Evolutionary conservation across 176 grass and related monocot species (phyloP), one percentile per base, ranked within the genome.

Genomic region (Zoysia japonica): DNA sequence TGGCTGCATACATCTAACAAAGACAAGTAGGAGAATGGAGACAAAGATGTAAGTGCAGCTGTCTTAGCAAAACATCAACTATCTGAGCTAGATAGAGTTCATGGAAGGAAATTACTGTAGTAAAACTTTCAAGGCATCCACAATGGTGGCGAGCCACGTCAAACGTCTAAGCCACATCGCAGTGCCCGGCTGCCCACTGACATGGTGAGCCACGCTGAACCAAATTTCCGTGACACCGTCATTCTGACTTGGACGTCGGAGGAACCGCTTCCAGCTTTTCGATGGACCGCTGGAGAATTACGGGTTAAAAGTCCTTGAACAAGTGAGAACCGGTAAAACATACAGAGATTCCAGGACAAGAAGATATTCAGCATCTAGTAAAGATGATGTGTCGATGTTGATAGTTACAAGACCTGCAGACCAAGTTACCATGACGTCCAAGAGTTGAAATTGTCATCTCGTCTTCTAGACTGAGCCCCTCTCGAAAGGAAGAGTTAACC

Each of bases 321-420:
- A 9, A 8, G 8, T 11, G 47, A 4, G 14, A 67, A 9, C 14
- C 19, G 0, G 4, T 28, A 28, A 28, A 15, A 11, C 47, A 4
- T 41, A 42, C 43, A 65, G 8, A 19, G 17, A 57, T 44, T 4
- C 37, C 12, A 3, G 13, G 12, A 56, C 47, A 6, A 49, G 10
- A 67, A 9, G 6, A 39, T 47, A 60, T 60, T 9, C 5, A 50
- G 20, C 3, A 46, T 71, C 37, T 36, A 19, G 2, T 36, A 43
- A 14, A 53, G 42, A 15, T 15, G 61, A 19, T 40, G 45, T 41
- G 67, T 3, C 68, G 75, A 77, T 39, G 75, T n/a, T 65, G 75
- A 77, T 51, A 50, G 74, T 65, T n/a, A 77, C 35, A 2, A 2
- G 46, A 40, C 75, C 11, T 20, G 5, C 67, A 67, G 59, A 47